Percentiles rank a stretch among this genome's conserved stretches.
Evolutionary conservation across 1,139 yeast genomes (phyloP).

Genomic region (Taiozyma onychis): DNA sequence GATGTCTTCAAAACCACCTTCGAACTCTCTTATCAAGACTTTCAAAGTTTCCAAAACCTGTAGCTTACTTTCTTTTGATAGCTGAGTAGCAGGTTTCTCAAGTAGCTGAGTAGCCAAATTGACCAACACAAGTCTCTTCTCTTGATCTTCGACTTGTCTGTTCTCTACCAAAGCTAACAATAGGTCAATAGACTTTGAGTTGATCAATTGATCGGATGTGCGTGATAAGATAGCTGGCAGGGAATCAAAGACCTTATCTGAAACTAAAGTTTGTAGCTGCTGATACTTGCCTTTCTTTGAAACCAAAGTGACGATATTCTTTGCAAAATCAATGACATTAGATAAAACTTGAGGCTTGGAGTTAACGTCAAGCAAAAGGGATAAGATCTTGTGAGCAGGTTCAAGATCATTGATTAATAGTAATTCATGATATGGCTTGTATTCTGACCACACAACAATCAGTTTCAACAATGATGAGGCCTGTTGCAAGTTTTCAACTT

Average conservation of each 20-base stretch:
- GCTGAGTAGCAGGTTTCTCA: constrained; percentile 53
- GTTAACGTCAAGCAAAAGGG: constrained; percentile 45
- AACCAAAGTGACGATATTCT: constrained; percentile 37
- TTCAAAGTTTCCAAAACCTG: constrained; percentile 56
- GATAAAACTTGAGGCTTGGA: constrained; percentile 66
- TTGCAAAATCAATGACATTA: constrained; percentile 52
- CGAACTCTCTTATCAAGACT: constrained; percentile 45
- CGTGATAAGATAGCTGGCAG: constrained; percentile 45
- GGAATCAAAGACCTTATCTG: constrained; percentile 46
- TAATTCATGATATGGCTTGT: constrained; percentile 43
- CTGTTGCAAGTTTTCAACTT: constrained; percentile 73
- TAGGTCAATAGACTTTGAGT: constrained; percentile 46
- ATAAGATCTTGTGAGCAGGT: constrained; percentile 51
- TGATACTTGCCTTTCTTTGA: constrained; percentile 39
- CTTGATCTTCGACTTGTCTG: constrained; percentile 52
- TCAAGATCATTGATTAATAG: constrained; percentile 51
- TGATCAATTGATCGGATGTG: constrained; percentile 42
- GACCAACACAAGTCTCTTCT: constrained; percentile 50
- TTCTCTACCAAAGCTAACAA: constrained; percentile 53
- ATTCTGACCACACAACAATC: constrained; percentile 59
- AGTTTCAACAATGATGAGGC: constrained; percentile 72
- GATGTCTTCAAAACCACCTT: constrained; percentile 49
- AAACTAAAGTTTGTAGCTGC: constrained; percentile 48
- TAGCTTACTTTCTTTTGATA: constrained; percentile 50
- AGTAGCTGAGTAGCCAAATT: constrained; percentile 56